A percentile compares a stretch with the other conserved stretches of the same genome.
Evolutionary conservation across 495 filamentous ascomycete genomes (phyloP).

Genomic region (Neurospora hispaniola): DNA sequence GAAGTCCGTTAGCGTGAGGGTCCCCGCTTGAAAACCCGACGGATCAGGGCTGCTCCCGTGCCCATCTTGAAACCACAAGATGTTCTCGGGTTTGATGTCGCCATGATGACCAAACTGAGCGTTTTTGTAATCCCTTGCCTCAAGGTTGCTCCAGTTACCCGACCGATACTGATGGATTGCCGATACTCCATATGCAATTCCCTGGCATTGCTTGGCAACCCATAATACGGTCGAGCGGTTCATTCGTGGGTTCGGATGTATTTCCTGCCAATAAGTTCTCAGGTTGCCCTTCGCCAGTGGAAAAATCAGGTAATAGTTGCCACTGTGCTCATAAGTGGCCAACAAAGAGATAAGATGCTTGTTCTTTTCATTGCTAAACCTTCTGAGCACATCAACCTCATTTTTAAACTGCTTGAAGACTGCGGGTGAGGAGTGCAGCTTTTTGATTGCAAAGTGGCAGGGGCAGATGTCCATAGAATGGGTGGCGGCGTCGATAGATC

Average conservation of each 20-base stretch:
- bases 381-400: constrained; percentile 16
- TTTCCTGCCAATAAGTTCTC: constrained; percentile 8
- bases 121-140: not conserved
- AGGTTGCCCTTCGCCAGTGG: constrained; percentile 15
- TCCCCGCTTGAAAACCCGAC: not conserved
- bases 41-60: too few relatives aligned
- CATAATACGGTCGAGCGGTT: not conserved
- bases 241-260: not conserved
- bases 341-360: constrained; percentile 16
- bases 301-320: constrained; percentile 15
- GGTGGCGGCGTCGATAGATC: too few relatives aligned
- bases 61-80: constrained; percentile 11
- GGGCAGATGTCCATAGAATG: too few relatives aligned
- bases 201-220: constrained; percentile 16
- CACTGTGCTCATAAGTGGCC: constrained; percentile 10
- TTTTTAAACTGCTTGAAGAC: constrained; percentile 1
- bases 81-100: constrained; percentile 19
- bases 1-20: constrained; percentile 14
- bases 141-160: not conserved
- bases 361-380: constrained; percentile 9
- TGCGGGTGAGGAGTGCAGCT: constrained; percentile 6
- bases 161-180: constrained; percentile 9
- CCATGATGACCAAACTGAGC: constrained; percentile 14
- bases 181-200: constrained; percentile 12
- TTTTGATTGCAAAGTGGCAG: constrained; percentile 10